phyloP scores from a whole-genome alignment of 306 rosid species.

The Lablab purpureus region DNA sequence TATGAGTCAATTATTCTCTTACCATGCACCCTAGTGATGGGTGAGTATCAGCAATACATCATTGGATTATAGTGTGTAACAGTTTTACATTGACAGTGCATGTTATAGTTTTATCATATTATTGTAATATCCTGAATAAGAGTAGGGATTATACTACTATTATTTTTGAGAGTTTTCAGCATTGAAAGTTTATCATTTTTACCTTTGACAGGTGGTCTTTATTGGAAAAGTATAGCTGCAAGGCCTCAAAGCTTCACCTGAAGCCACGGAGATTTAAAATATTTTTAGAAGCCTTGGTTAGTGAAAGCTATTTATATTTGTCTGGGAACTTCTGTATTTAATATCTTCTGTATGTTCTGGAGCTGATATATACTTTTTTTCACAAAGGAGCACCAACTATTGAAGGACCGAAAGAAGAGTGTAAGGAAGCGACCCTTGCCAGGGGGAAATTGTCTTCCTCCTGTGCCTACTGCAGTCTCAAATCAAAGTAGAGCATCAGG shows the following conservation, averaged over 20 bases:
- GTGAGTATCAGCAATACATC: constrained; percentile 6
- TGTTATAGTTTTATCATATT: constrained; percentile 30
- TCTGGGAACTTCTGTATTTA: not conserved
- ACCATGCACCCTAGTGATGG: constrained; percentile 23
- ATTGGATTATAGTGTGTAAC: constrained; percentile 20
- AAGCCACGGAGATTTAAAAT: constrained; percentile 96
- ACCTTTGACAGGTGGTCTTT: constrained; percentile 89
- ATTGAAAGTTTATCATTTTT: constrained; percentile 35
- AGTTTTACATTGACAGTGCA: constrained; percentile 5
- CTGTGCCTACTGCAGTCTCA: constrained; percentile 55
- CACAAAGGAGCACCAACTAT: constrained; percentile 93
- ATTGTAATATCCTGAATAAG: constrained; percentile 28
- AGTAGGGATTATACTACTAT: constrained; percentile 1
- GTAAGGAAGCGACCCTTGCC: constrained; percentile 75
- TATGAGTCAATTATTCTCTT: not conserved
- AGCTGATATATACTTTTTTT: constrained; percentile 59
- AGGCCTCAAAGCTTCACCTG: constrained; percentile 98
- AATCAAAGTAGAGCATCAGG: constrained; percentile 75
- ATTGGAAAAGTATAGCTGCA: constrained; percentile 96
- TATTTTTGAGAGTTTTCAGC: constrained; percentile 1
- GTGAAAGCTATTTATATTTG: constrained; percentile 50
- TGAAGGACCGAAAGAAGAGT: constrained; percentile 91
- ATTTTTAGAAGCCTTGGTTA: constrained; percentile 95
- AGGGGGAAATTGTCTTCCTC: constrained; percentile 71
- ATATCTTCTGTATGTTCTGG: constrained; percentile 41